Evolutionary conservation across 2,329 filamentous ascomycete species (phyloP).

Genomic region (Myriangium duriaei): DNA sequence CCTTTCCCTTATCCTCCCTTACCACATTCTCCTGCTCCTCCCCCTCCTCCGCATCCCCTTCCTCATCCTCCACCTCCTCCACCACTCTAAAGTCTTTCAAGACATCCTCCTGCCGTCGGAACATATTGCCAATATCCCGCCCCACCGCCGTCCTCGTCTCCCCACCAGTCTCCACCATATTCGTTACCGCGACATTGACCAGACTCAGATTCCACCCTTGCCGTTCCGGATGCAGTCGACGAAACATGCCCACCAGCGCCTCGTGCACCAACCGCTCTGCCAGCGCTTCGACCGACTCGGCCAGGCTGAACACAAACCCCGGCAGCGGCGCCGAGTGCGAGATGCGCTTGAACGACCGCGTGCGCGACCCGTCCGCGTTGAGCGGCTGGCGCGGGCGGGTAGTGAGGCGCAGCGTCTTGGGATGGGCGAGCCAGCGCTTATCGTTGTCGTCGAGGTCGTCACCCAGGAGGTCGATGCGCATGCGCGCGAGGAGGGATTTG

Average conservation of each 20-base stretch:
- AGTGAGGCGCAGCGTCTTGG: conserved; percentile 68
- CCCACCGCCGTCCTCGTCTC: conserved; percentile 38
- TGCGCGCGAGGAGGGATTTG: conserved; percentile 59
- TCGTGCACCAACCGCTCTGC: conserved; percentile 60
- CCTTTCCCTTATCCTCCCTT: not conserved
- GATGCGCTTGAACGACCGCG: conserved; percentile 52
- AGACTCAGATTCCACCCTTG: conserved; percentile 68
- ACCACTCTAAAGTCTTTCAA: conserved; percentile 54
- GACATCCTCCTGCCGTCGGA: conserved; percentile 58
- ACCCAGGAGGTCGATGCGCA: conserved; percentile 63
- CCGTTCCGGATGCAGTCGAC: conserved; percentile 56
- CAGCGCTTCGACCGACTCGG: conserved; percentile 44
- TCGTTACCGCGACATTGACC: conserved; percentile 76
- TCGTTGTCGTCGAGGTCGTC: conserved; percentile 27
- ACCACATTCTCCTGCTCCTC: not conserved
- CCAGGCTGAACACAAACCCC: conserved; percentile 56
- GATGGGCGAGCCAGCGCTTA: conserved; percentile 61
- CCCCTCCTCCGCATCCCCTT: conserved; percentile 4
- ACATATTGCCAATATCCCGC: conserved; percentile 73
- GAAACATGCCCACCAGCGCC: conserved; percentile 57
- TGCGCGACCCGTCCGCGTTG: conserved; percentile 41
- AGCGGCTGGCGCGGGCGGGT: conserved; percentile 50
- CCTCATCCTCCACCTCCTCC: conserved; percentile 22
- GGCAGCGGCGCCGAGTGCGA: conserved; percentile 67
- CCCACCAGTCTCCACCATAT: conserved; percentile 50